Base-by-base conservation (phyloP, 352 stramenopile species). In the Phytophthora europaea region DNA sequence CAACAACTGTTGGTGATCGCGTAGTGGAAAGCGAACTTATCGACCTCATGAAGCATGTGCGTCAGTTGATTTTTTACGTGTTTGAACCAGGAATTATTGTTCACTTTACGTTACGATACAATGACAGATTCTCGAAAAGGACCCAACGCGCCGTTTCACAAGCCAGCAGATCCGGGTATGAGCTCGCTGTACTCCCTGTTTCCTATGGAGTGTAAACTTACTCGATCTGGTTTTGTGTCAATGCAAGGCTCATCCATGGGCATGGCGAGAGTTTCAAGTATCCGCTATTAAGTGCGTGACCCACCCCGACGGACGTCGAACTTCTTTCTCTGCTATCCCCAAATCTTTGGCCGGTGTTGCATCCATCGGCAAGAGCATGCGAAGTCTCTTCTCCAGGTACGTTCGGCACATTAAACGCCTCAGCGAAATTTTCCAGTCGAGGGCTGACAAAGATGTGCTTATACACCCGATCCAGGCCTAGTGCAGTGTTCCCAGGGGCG, bases 101-200 rank as follows among this genome's bases (percentile, higher is more conserved):
- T 76, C 9, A 70, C 33, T 12, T 47, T 10, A 31, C 45, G 15
- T 51, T 4, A 6, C 18, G 2, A 50, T 3, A 22, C 15, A 16
- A 16, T 54, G 20, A 18, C 67, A 93, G 85, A 83, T 97, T 52
- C 72, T 97, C 18, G 80, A 94, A n/a, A 96, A 96, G 48, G 78
- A 93, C 36, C 78, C 85, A 6, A 62, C 61, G 3, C 73, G 83
- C 57, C 86, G 90, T 22, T 91, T 82, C 55, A 92, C 87, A 16
- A 88, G 72, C 18, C 60, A 78, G n/a, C 77, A 93, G 54, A 95
- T 95, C 33, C 81, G 88, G n/a, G 88, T 94, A 83, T 22, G 79
- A 26, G 16, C 18, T 50, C 12, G 26, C 6, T 33, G 18, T 22
- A 20, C 1, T 48, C 5, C 16, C 13, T 48, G 2, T 48, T 20